Base-by-base conservation (phyloP, 2,329 filamentous ascomycete genomes). In the Pestalotiopsis sp. region DNA sequence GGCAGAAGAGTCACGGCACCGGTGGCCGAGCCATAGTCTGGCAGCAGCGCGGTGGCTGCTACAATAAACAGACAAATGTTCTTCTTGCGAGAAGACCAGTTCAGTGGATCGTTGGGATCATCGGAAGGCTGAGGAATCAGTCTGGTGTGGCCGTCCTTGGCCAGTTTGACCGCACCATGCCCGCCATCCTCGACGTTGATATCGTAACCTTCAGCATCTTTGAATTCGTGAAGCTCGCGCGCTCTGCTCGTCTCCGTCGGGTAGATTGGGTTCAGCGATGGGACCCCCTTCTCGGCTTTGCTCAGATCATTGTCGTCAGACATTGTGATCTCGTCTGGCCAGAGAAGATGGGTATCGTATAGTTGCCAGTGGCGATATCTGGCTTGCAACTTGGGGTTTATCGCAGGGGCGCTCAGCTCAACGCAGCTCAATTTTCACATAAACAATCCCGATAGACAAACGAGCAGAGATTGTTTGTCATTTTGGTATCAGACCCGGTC, bases 41-140 rank as follows among this genome's bases (percentile, higher is more conserved):
- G 82, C 45, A 86, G 75, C 64, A 86, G 83, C 1, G 84, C 82
- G 1, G 80, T 80, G 20, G 82, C 76, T 13, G 83, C 80, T 3
- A 88, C 77, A n/a, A 85, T 80, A n/a, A 82, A 77, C 1, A 88
- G 76, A 38, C 85, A 81, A 17, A 82, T 56, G 68, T 84, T 82
- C 73, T 89, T 89, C 78, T 82, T 84, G 65, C 74, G 68, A 67
- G 79, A 78, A 36, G 76, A 78, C 87, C 86, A 89, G 73, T 88
- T 88, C 56, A 88, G 75, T 0, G 86, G 86, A 70, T 88, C 86
- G 57, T 84, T 77, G 1, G 83, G 81, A 65, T 86, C 82, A 49
- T 82, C 82, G 66, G 82, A 84, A 0, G 86, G 86, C 74, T 88
- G 86, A 2, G 86, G 87, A 25, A 87, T 86, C 62, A 88, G 79